These are phyloP conservation scores for Solanum piurae DNA, from an alignment of 257 asterid species.

Conservation along the genomic window DNA sequence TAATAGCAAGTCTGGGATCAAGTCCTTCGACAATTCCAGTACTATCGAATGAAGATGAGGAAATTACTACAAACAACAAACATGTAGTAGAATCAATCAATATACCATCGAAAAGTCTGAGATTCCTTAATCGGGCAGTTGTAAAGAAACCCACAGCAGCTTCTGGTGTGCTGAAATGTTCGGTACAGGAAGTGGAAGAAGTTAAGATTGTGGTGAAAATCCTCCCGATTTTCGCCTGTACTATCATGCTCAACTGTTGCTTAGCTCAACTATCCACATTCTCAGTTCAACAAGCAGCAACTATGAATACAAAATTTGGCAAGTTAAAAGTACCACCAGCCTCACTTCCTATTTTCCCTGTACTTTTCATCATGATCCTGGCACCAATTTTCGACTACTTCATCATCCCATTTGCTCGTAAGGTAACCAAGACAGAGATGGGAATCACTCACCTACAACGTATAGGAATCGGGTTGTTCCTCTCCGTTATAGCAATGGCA, in stretches of 20 bases:
- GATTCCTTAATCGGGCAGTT: conserved; percentile 15
- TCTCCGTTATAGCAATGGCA: conserved; percentile 63
- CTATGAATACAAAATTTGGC: conserved; percentile 72
- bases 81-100: neutral
- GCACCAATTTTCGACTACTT: conserved; percentile 70
- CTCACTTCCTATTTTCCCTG: conserved; percentile 83
- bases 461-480: conserved; percentile 55
- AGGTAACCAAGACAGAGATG: conserved; percentile 42
- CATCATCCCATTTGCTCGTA: conserved; percentile 61
- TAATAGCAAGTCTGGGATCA: conserved; percentile 22
- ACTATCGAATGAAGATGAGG: neutral
- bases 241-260: conserved; percentile 77
- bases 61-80: neutral
- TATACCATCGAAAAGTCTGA: conserved; percentile 14
- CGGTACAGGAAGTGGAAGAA: conserved; percentile 51
- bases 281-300: conserved; percentile 92
- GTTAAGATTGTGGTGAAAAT: conserved; percentile 64
- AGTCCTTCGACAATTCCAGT: conserved; percentile 21
- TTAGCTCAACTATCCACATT: conserved; percentile 89
- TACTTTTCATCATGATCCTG: conserved; percentile 62
- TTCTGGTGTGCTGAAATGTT: neutral
- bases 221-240: conserved; percentile 79
- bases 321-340: conserved; percentile 71
- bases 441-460: conserved; percentile 77
- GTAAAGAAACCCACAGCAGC: neutral